Evolutionary conservation across 306 rosid species (phyloP), one percentile per base, ranked within the genome.

Genomic region (Leucaena leucocephala): DNA sequence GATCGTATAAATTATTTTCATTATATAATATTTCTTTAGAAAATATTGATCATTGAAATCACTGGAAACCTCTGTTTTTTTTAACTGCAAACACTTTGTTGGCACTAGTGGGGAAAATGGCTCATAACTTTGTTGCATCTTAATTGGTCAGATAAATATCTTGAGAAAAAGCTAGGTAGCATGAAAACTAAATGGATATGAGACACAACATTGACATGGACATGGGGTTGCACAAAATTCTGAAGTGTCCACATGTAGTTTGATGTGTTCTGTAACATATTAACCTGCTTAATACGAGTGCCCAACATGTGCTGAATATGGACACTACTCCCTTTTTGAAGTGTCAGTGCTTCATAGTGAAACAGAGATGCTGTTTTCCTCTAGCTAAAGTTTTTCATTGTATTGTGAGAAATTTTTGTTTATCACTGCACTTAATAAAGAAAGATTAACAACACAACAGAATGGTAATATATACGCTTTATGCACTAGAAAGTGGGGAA

Each of bases 401-500:
- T 33, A 64, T 42, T 42, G 10, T 13, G 61, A 66, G 8, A 70
- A 39, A 34, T 74, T 61, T 83, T 19, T 46, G 54, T 54, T 65
- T 59, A 12, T 70, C 42, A 42, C 35, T 35, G 42, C 72, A 27
- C 68, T 49, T 9, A 17, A 40, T 77, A 59, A 71, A 50, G 80
- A 40, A 59, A 58, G 69, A 49, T 77, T 39, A 50, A 33, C 17
- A 58, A 42, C 48, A n/a, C 50, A 62, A 22, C 50, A 71, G 48
- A 75, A n/a, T 70, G 73, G 54, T 71, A 68, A 75, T 72, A 65
- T 11, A 22, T 52, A 38, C 19, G 17, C 48, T 44, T 76, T 69
- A 71, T 76, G 54, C 39, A 55, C 58, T 70, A 22, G 43, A 35
- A 63, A 44, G 44, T 62, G 46, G 42, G 8, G 36, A 42, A 8